Conservation (phyloP, 495 filamentous ascomycete species). For the Penicillium pancosmium region DNA sequence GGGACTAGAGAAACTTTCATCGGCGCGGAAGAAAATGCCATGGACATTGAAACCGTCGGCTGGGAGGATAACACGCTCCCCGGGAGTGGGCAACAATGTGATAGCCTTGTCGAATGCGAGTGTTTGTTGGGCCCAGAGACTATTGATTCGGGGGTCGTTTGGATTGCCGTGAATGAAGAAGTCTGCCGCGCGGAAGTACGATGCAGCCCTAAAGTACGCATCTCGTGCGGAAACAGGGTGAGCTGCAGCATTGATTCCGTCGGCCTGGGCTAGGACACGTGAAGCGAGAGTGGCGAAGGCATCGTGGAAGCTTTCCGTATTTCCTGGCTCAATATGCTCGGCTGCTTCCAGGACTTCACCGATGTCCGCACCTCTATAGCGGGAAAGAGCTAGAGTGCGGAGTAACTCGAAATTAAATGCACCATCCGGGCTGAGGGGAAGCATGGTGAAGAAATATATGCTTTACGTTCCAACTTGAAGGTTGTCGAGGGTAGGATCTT, state of each 20-base stretch:
- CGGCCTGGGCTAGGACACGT: slow-evolving; percentile 5
- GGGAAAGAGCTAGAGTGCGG: neutral
- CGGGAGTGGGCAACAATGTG: slow-evolving; percentile 38
- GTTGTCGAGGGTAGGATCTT: too few relatives aligned
- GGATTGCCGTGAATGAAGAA: slow-evolving; percentile 48
- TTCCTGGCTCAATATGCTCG: slow-evolving; percentile 18
- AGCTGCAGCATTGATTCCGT: slow-evolving; percentile 6
- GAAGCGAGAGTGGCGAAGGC: slow-evolving; percentile 14
- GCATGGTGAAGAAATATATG: neutral
- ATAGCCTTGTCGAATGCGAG: slow-evolving; percentile 49
- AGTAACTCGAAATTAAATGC: slow-evolving; percentile 7
- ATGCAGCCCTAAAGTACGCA: slow-evolving; percentile 9
- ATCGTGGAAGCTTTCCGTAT: slow-evolving; percentile 11
- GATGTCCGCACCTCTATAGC: slow-evolving; percentile 4
- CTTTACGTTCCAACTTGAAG: too few relatives aligned
- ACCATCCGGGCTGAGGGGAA: slow-evolving; percentile 2
- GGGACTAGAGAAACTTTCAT: neutral
- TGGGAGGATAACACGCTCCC: slow-evolving; percentile 26
- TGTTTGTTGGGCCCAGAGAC: slow-evolving; percentile 52
- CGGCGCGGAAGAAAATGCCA: slow-evolving; percentile 2
- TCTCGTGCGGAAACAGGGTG: slow-evolving; percentile 13
- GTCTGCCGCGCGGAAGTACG: slow-evolving; percentile 47
- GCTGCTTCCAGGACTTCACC: slow-evolving; percentile 13
- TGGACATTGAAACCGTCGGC: slow-evolving; percentile 6
- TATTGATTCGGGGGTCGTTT: slow-evolving; percentile 30